Evolutionary conservation across 371 early-diverging fungal species (phyloP).

Genomic region (Haplosporangium sp.): DNA sequence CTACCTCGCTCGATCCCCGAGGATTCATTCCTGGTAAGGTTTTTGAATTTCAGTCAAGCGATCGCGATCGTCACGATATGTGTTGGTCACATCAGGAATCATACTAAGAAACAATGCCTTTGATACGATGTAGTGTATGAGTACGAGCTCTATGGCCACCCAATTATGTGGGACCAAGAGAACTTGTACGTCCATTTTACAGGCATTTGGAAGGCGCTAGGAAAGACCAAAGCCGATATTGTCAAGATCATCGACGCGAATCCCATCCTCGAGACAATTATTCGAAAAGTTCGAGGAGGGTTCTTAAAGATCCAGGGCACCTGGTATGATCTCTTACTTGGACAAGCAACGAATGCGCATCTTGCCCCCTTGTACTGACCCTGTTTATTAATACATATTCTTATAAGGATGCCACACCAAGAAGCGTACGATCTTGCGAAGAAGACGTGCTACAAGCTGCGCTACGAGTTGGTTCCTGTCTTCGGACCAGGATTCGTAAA

Average conservation of each 20-base stretch:
- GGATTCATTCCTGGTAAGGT: slow-evolving; percentile 74
- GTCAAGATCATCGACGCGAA: slow-evolving; percentile 75
- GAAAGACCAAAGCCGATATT: slow-evolving; percentile 75
- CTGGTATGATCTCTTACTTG: slow-evolving; percentile 56
- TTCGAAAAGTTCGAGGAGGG: slow-evolving; percentile 76
- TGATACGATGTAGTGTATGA: slow-evolving; percentile 65
- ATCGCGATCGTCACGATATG: too few species aligned
- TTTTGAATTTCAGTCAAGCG: not conserved
- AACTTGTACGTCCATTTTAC: slow-evolving; percentile 77
- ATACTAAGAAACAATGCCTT: not conserved
- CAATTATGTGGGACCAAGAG: slow-evolving; percentile 82
- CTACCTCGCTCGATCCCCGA: slow-evolving; percentile 73
- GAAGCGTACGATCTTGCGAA: slow-evolving; percentile 66
- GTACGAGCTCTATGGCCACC: slow-evolving; percentile 67
- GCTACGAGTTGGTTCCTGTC: slow-evolving; percentile 69
- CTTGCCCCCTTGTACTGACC: not conserved
- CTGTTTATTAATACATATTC: not conserved
- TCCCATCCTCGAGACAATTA: slow-evolving; percentile 64
- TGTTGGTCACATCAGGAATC: too few species aligned
- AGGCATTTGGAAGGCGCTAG: slow-evolving; percentile 81
- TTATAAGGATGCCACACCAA: slow-evolving; percentile 67
- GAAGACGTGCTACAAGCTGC: slow-evolving; percentile 67
- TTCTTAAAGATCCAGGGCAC: slow-evolving; percentile 80
- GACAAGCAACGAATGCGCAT: not conserved
- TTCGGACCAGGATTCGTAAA: slow-evolving; percentile 68